Evolutionary conservation across 202 grass and related monocot genomes (phyloP).

Genomic region (Carex arenaria): DNA sequence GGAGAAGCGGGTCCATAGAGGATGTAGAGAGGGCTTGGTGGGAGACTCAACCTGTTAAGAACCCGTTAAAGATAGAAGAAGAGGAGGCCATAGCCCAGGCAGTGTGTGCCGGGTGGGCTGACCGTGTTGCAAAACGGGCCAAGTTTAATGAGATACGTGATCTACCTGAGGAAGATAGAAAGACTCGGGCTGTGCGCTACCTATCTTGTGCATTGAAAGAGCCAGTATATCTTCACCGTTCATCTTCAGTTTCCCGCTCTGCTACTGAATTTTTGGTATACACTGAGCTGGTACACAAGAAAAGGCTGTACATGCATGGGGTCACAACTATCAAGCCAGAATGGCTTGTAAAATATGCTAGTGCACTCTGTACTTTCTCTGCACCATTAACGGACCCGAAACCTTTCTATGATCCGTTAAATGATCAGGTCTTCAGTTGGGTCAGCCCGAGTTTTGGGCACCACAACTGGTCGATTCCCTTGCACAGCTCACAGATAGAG

Average conservation of each 20-base stretch:
- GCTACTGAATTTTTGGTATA: slow-evolving; percentile 63
- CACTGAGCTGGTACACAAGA: slow-evolving; percentile 82
- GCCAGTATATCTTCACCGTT: slow-evolving; percentile 55
- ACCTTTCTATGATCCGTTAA: slow-evolving; percentile 72
- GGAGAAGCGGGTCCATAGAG: slow-evolving; percentile 51
- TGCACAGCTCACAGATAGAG: slow-evolving; percentile 59
- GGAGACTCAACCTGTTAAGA: slow-evolving; percentile 37
- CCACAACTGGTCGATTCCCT: slow-evolving; percentile 82
- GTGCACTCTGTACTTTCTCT: slow-evolving; percentile 86
- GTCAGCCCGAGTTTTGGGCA: slow-evolving; percentile 66
- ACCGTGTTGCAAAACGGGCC: slow-evolving; percentile 81
- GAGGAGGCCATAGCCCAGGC: slow-evolving; percentile 75
- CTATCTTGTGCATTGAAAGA: slow-evolving; percentile 52
- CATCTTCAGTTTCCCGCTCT: slow-evolving; percentile 49
- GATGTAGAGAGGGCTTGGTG: slow-evolving; percentile 80
- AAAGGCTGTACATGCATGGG: slow-evolving; percentile 60
- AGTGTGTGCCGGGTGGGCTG: slow-evolving; percentile 89
- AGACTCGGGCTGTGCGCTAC: slow-evolving; percentile 49
- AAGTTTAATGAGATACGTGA: slow-evolving; percentile 16
- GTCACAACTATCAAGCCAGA: slow-evolving; percentile 70
- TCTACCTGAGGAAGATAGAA: slow-evolving; percentile 40
- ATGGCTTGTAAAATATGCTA: slow-evolving; percentile 91
- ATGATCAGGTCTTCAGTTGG: slow-evolving; percentile 73
- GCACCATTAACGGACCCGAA: slow-evolving; percentile 66
- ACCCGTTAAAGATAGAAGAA: slow-evolving; percentile 51